Evolutionary conservation across 768 basidiomycete genomes (phyloP).

Genomic region (Paxillus ammoniavirescens): DNA sequence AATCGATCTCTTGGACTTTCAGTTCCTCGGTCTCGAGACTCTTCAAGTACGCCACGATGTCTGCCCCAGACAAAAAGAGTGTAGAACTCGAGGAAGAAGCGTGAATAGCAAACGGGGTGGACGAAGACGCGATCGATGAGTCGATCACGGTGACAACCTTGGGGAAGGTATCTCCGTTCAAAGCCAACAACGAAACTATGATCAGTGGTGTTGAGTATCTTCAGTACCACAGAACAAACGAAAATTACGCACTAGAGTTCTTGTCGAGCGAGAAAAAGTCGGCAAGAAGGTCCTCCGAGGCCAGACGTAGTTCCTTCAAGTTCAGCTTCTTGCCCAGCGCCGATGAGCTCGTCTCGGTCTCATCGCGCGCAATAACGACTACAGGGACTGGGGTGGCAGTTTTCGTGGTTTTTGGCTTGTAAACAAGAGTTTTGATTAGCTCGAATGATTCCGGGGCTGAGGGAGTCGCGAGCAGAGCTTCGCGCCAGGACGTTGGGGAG

Average conservation of each 20-base stretch:
- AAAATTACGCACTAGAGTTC: constrained; percentile 69
- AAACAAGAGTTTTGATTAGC: constrained; percentile 85
- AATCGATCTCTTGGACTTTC: constrained; percentile 75
- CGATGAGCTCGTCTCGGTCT: constrained; percentile 77
- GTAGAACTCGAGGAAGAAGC: constrained; percentile 69
- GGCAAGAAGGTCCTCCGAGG: constrained; percentile 79
- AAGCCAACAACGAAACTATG: constrained; percentile 78
- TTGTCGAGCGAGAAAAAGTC: constrained; percentile 86
- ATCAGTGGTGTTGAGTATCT: constrained; percentile 7
- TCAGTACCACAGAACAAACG: neutral
- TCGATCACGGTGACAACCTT: constrained; percentile 78
- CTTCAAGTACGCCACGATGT: constrained; percentile 70
- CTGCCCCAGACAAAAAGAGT: constrained; percentile 74
- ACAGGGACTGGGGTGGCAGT: constrained; percentile 80
- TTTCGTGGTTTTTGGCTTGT: constrained; percentile 97
- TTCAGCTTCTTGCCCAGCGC: constrained; percentile 77
- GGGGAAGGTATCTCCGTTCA: constrained; percentile 63
- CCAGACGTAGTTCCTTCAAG: constrained; percentile 85
- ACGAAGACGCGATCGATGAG: constrained; percentile 66
- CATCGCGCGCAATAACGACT: constrained; percentile 81
- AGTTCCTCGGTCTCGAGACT: constrained; percentile 63
- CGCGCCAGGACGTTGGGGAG: constrained; percentile 77
- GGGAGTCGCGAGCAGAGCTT: constrained; percentile 54
- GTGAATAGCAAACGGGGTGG: constrained; percentile 69
- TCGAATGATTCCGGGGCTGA: constrained; percentile 60